Base-by-base conservation (phyloP, 306 rosid genomes). In the Cicer arietinum region DNA sequence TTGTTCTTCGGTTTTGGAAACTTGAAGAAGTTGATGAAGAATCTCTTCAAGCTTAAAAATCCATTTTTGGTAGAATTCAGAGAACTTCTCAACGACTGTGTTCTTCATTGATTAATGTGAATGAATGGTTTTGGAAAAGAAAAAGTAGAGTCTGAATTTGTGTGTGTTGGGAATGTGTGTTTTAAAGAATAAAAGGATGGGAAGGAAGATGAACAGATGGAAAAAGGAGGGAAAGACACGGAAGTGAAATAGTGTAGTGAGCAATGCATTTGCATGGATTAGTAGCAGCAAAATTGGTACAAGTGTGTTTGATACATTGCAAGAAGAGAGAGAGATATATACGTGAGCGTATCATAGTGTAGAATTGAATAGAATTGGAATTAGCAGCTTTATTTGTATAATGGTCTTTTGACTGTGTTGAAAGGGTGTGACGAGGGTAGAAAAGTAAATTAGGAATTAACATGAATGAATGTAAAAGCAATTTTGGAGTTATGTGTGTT, bases 31-130 rank as follows among this genome's bases (percentile, higher is more conserved):
- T 16, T 83, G 74, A 1, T 74, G 77, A 0, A 76, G 82, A 20
- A 77, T 67, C n/a, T 86, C 81, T 25, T 89, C 84, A 0, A 91
- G 85, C 56, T 86, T 79, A 8, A 22, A 50, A 4, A 82, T 6
- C 97, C 97, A 91, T 17, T 54, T 78, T 39, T 70, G 79, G 30
- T 74, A 84, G 76, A 87, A 91, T 10, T 84, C 84, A 0, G 89
- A 20, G 82, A 91, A 91, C 8, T 17, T 83, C 63, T 79, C 74
- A 5, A 61, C 85, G 2, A 82, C 88, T 1, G 67, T 76, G 79
- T 75, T 74, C 76, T 41, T 86, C 88, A 85, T 86, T 7, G 1
- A 48, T n/a, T 2, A 59, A 22, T 10, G 47, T 7, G 6, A 48
- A 12, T 6, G 3, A 13, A 14, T 16, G 52, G 37, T 18, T 8